These are phyloP conservation scores for Penicillium waksmanii DNA, from an alignment of 495 filamentous ascomycete species.

Conservation along the genomic window DNA sequence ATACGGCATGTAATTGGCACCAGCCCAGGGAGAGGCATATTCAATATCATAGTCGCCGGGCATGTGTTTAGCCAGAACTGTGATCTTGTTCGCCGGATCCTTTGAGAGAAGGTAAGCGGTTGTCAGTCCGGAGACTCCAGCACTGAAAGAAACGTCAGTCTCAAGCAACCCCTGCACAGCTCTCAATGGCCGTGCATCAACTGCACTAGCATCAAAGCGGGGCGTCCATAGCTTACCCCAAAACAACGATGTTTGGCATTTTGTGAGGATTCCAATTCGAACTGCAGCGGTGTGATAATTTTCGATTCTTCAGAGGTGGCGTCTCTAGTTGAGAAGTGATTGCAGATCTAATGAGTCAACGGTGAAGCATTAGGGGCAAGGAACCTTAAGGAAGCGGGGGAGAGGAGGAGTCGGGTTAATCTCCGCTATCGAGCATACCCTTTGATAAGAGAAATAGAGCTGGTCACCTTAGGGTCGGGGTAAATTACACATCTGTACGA, in stretches of 20 bases:
- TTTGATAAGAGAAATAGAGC: constrained; percentile 28
- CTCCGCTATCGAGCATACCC: constrained; percentile 17
- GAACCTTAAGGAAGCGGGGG: constrained; percentile 8
- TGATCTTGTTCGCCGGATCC: constrained; percentile 68
- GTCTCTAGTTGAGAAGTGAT: background rate
- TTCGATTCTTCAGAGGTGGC: background rate
- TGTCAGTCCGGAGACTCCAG: constrained; percentile 91
- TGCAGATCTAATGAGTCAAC: constrained; percentile 1
- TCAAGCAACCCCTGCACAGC: background rate
- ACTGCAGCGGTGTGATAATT: background rate
- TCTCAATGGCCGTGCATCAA: background rate
- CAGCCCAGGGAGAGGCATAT: constrained; percentile 95
- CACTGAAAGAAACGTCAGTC: constrained; percentile 54
- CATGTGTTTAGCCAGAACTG: constrained; percentile 94
- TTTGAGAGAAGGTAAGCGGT: constrained; percentile 82
- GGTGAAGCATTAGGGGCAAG: background rate
- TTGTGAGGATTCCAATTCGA: constrained; percentile 4
- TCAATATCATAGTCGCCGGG: constrained; percentile 97
- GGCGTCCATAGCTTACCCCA: constrained; percentile 54
- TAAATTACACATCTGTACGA: constrained; percentile 12
- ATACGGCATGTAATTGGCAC: constrained; percentile 89
- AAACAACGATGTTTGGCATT: constrained; percentile 64
- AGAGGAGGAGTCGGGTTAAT: constrained; percentile 9
- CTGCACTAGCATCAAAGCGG: background rate
- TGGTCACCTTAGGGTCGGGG: constrained; percentile 1